Evolutionary conservation across 106 monocot species (phyloP).

Genomic region (Dioscorea alata): DNA sequence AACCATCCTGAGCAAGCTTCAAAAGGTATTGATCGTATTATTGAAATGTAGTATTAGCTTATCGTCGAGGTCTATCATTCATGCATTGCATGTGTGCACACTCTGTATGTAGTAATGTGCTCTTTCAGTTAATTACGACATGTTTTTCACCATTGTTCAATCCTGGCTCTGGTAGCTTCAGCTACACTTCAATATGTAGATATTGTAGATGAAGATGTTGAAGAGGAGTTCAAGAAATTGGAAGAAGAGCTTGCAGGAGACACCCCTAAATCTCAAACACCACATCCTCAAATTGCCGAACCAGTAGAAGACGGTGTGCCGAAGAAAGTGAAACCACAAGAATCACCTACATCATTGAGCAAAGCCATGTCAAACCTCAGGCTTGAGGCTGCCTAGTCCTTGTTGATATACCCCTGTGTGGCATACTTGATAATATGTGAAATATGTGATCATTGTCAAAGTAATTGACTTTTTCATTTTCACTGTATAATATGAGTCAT

Average conservation of each 20-base stretch:
- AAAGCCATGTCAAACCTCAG: slow-evolving; percentile 43
- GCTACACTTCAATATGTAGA: slow-evolving; percentile 27
- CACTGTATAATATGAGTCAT: no score
- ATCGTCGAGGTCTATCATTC: no score
- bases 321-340: slow-evolving; percentile 1
- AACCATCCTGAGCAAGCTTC: not conserved
- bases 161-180: slow-evolving; percentile 33
- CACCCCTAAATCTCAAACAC: not conserved
- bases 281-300: not conserved
- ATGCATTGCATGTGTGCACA: no score
- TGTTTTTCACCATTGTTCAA: not conserved
- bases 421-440: not conserved
- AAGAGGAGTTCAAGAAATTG: slow-evolving; percentile 65
- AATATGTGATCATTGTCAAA: not conserved
- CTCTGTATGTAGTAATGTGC: no score
- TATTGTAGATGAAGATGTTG: slow-evolving; percentile 55
- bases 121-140: no score
- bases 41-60: no score
- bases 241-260: slow-evolving; percentile 48
- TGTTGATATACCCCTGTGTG: not conserved
- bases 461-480: not conserved
- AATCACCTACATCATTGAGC: slow-evolving; percentile 29
- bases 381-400: slow-evolving; percentile 41
- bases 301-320: not conserved
- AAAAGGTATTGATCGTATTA: no score